Evolutionary conservation across 2,329 filamentous ascomycete species (phyloP), one percentile per base, ranked within the genome.

Genomic region (Fusarium tuaranense): DNA sequence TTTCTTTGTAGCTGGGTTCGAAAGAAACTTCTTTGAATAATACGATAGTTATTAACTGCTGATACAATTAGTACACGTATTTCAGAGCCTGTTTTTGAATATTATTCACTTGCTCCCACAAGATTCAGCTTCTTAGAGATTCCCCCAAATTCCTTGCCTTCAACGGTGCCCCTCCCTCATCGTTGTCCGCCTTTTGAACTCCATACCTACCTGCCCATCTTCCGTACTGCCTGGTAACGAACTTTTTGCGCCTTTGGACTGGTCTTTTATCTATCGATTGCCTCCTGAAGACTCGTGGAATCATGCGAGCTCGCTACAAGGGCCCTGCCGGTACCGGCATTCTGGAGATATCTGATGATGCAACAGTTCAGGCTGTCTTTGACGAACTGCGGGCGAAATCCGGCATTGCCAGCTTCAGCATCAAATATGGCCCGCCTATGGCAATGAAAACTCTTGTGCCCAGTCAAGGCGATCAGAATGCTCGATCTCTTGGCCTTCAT

Each of bases 371-470:
- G 58, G 87, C 91, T 63, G 86, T 95, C 1, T 85, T 92, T 57
- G 80, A 87, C 5, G 86, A 89, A 60, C 91, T 95, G 78, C 87
- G 87, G 62, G 84, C 89, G 60, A 89, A 90, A 78, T 94, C 93
- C 2, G 89, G 89, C 6, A 86, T 96, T 18, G 78, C 86, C 8
- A 86, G 87, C 16, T 95, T 96, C 79, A 90, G 93, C 51, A 86
- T 97, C 72, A 98, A 97, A 86, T 94, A 93, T 83, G 95, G 95
- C 39, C 97, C 93, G 78, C 96, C 96, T 1, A 82, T 80, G 78
- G 79, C 81, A 5, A 92, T 94, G 27, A 91, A 92, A 79, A 86
- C 90, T 1, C 87, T 98, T 18, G 87, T 91, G 39, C 85, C 92
- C 12, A 87, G 89, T 34, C 86, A 89, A 68, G 81, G 83, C 74